phyloP scores from a whole-genome alignment of 2,329 filamentous ascomycete genomes.

The Zarea fungicola region DNA sequence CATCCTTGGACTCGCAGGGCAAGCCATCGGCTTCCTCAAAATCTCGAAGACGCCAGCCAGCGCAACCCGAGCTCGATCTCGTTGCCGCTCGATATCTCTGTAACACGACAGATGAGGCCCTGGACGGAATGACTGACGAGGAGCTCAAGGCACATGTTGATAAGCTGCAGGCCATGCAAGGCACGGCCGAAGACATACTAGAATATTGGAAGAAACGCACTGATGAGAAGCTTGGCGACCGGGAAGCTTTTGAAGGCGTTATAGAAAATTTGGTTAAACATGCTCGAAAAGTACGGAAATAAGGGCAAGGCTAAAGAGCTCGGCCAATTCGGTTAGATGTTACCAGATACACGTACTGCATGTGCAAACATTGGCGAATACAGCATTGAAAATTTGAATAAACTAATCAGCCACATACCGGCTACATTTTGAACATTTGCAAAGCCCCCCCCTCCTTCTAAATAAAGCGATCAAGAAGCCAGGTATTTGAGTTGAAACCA shows the following conservation, averaged over 20 bases:
- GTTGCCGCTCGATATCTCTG: conserved; percentile 74
- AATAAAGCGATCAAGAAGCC: too few relatives aligned
- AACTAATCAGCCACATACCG: too few relatives aligned
- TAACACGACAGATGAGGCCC: conserved; percentile 75
- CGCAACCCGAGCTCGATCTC: conserved; percentile 72
- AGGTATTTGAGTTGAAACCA: too few relatives aligned
- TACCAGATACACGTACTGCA: too few relatives aligned
- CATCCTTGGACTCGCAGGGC: conserved; percentile 55
- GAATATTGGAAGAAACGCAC: conserved; percentile 84
- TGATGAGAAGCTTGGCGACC: conserved; percentile 82
- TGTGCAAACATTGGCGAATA: conserved; percentile 6
- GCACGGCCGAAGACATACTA: conserved; percentile 68
- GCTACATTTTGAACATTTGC: too few relatives aligned
- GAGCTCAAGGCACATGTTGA: conserved; percentile 70
- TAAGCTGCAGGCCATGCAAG: conserved; percentile 63
- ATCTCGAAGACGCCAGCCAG: conserved; percentile 53
- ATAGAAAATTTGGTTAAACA: conserved; percentile 96
- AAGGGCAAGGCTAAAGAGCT: conserved; percentile 15
- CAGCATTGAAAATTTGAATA: too few relatives aligned
- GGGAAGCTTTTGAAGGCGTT: conserved; percentile 91
- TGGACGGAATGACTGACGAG: conserved; percentile 70
- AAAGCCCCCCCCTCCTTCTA: too few relatives aligned
- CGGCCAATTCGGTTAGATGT: background rate
- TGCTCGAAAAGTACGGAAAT: conserved; percentile 78
- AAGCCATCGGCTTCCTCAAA: conserved; percentile 39